A percentile compares a stretch with the other conserved stretches of the same genome.
phyloP scores from a whole-genome alignment of 2,329 filamentous ascomycete genomes.

The Penicillium sp. region DNA sequence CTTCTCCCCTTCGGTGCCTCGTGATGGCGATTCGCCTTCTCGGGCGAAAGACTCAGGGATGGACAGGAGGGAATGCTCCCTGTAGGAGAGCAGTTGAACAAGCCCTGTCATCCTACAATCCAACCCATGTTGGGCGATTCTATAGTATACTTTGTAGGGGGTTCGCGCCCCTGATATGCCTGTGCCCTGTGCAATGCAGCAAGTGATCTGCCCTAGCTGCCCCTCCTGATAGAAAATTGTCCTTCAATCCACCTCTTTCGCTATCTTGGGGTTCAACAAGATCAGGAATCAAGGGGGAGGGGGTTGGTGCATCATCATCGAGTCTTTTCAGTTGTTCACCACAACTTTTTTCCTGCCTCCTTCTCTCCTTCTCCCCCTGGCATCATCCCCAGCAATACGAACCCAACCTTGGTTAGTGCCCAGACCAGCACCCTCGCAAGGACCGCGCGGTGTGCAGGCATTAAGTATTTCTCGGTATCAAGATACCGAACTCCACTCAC shows the following conservation, averaged over 20 bases:
- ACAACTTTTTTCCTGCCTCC: not conserved
- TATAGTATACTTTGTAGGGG: not conserved
- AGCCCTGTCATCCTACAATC: not conserved
- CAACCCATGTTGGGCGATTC: not conserved
- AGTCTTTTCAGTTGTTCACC: not conserved
- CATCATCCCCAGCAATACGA: constrained; percentile 1
- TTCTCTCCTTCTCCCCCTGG: not conserved
- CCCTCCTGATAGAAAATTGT: not conserved
- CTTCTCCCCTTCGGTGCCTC: not conserved
- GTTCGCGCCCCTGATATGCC: not conserved
- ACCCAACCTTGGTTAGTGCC: not conserved
- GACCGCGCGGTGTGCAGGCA: not conserved
- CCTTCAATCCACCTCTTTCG: not conserved
- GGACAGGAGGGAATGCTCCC: not conserved
- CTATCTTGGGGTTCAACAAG: not conserved
- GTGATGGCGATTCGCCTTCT: not conserved
- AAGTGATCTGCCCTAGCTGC: not conserved
- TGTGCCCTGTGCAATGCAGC: not conserved
- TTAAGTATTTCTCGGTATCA: not conserved
- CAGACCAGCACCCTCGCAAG: not conserved
- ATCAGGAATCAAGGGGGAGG: constrained; percentile 2
- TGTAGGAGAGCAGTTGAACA: not conserved
- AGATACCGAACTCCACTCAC: constrained; percentile 1
- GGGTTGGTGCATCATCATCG: not conserved
- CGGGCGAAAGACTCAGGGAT: not conserved